Base-by-base conservation (phyloP, 257 asterid species). In the Haberlea rhodopensis region DNA sequence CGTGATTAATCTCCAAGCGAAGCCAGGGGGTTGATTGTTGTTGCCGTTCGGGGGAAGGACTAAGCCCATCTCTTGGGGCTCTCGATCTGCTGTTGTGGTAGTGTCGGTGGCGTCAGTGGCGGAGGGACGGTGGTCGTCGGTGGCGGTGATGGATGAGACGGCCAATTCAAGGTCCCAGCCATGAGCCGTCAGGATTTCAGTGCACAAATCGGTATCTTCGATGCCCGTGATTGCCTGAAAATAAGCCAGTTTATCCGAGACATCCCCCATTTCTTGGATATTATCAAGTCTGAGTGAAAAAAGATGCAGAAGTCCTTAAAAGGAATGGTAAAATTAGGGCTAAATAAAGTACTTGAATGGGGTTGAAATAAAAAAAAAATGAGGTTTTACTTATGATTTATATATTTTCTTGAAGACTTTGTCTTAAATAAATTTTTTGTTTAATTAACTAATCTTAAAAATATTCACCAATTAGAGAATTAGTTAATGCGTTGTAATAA, bases 151-250 rank as follows among this genome's bases (percentile, higher is more conserved):
- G 27, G 88, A 73, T 4, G 97, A 89, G 49, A 92, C 80, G 53
- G 99, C 99, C 43, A 62, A 79, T 67, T 92, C 95, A 60, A 92
- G 96, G 87, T 92, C 94, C 99, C 99, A 92, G 37, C 83, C 82
- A 71, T 90, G 96, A n/a, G 96, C 99, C 57, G 94, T 72, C 43
- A 92, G 95, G 73, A 92, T 92, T 68, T 92, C 95, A 8, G 88
- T 76, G 72, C 97, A 92, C 78, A 92, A 82, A 76, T 85, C 97
- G 51, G 87, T 62, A 81, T 92, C 97, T 10, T 84, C 90, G 18
- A 92, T 67, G n/a, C 99, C 99, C 8, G 99, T 89, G 60, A 92
- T 87, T 54, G 99, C 96, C 86, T 89, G 97, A 75, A 92, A 89
- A 70, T 87, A 82, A 15, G 95, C 87, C 76, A 92, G 53, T 75